phyloP scores from a whole-genome alignment of 169 alveolate genomes.

The Eimeria sp. region DNA sequence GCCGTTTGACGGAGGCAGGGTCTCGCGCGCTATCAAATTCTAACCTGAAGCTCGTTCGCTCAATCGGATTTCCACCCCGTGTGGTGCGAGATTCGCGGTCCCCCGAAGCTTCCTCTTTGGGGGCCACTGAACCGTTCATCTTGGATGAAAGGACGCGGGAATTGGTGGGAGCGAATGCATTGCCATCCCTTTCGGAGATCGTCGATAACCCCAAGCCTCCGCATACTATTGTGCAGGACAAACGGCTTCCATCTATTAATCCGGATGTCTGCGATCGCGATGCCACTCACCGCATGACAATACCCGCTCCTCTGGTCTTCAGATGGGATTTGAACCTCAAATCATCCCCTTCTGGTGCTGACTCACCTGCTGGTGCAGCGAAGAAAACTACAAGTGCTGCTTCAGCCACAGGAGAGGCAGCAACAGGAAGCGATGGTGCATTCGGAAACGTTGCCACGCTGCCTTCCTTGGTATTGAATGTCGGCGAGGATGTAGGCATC shows the following conservation, averaged over 20 bases:
- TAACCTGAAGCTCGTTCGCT: not conserved
- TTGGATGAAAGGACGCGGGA: conserved; percentile 8
- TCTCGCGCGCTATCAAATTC: not conserved
- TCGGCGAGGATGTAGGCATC: conserved; percentile 34
- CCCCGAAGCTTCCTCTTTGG: not conserved
- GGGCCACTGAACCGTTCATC: not conserved
- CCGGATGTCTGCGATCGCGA: conserved; percentile 41
- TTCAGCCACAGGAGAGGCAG: not conserved
- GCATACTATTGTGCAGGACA: not conserved
- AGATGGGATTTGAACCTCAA: conserved; percentile 27
- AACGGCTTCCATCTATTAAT: not conserved
- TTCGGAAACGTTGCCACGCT: not conserved
- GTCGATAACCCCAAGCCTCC: not conserved
- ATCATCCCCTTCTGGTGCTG: not conserved
- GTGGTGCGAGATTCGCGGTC: conserved; percentile 2
- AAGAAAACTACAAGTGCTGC: not conserved
- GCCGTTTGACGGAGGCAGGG: conserved; percentile 26
- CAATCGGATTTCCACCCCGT: not conserved
- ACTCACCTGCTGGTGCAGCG: not conserved
- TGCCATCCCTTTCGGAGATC: not conserved
- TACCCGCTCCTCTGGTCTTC: conserved; percentile 3
- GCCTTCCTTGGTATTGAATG: conserved; percentile 16
- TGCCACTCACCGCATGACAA: conserved; percentile 3
- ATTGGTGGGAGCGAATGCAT: not conserved
- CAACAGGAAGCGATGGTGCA: not conserved